Base-by-base conservation (phyloP, 2,329 filamentous ascomycete genomes). In the Lasiodiplodia theobromae region DNA sequence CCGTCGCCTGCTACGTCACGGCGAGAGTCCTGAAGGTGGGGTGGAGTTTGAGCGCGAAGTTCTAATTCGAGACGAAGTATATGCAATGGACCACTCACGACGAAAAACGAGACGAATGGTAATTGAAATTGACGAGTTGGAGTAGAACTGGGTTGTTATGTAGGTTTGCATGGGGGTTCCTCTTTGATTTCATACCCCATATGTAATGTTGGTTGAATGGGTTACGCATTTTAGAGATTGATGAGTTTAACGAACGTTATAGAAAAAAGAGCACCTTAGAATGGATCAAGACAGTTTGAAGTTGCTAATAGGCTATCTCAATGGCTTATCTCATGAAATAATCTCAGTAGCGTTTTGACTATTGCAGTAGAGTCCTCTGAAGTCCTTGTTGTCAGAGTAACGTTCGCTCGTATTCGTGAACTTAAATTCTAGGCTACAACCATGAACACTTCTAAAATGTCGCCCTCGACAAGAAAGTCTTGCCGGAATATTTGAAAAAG, bases 1-100 rank as follows among this genome's bases (percentile, higher is more conserved):
- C 77, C 5, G 73, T 81, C 28, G 76, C 69, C 6, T 80, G 78
- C 49, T 83, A 84, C 66, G 71, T 77, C 6, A 76, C 75, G 69
- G 78, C 79, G 11, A 75, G 82, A 58, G 79, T 79, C 0, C 72
- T 80, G 64, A 79, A 79, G 71, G 81, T 80, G 34, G 83, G 82
- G 6, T 84, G 81, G 82, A 77, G 74, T 65, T 65, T 80, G 69
- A 74, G 72, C 3, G 73, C 75, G 5, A 79, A 77, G 70, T 80
- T 76, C 16, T 67, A 78, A 73, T 65, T 5, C 8, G 53, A 49
- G 10, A 60, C 31, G 31, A 34, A 34, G 31, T 10, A 10, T 34
- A 34, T 34, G 31, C 8, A 34, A 34, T 10, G 31, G 31, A 7
- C 8, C 8, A 34, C 31, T 7, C 8, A 34, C 31, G 31, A 28